phyloP scores from a whole-genome alignment of 495 filamentous ascomycete genomes.

The Jackrogersella multiformis region DNA sequence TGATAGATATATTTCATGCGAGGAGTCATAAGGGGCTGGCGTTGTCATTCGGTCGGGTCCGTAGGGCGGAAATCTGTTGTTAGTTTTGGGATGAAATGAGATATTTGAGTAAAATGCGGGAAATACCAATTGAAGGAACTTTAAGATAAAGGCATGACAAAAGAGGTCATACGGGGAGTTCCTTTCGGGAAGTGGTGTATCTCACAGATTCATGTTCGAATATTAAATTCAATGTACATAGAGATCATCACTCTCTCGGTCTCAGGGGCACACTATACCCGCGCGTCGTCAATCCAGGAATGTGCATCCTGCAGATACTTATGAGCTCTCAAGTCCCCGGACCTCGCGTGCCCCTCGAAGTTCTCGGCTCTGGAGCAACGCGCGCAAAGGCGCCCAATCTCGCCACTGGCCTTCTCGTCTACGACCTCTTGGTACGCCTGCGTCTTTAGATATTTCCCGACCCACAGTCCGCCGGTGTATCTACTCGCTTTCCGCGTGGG shows the following conservation, averaged over 20 bases:
- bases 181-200: too few species aligned
- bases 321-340: slow-evolving; percentile 58
- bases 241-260: neutral
- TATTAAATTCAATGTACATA: neutral
- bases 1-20: neutral
- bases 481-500: slow-evolving; percentile 59
- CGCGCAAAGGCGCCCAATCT: slow-evolving; percentile 61
- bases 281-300: slow-evolving; percentile 54
- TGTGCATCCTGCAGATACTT: slow-evolving; percentile 53
- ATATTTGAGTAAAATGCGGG: too few species aligned
- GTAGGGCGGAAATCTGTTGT: neutral
- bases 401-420: slow-evolving; percentile 54
- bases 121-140: too few species aligned
- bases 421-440: slow-evolving; percentile 64
- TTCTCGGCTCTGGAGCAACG: slow-evolving; percentile 61
- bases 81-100: neutral
- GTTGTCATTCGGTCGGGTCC: neutral
- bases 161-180: too few species aligned
- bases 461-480: slow-evolving; percentile 63
- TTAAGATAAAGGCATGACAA: too few species aligned
- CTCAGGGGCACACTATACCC: slow-evolving; percentile 10
- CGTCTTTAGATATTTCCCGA: slow-evolving; percentile 62
- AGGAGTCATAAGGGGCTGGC: neutral
- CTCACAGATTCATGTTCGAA: too few species aligned
- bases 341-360: slow-evolving; percentile 64